Evolutionary conservation across 352 stramenopile genomes (phyloP), one percentile per base, ranked within the genome.

Genomic region (Phytophthora aleatoria): DNA sequence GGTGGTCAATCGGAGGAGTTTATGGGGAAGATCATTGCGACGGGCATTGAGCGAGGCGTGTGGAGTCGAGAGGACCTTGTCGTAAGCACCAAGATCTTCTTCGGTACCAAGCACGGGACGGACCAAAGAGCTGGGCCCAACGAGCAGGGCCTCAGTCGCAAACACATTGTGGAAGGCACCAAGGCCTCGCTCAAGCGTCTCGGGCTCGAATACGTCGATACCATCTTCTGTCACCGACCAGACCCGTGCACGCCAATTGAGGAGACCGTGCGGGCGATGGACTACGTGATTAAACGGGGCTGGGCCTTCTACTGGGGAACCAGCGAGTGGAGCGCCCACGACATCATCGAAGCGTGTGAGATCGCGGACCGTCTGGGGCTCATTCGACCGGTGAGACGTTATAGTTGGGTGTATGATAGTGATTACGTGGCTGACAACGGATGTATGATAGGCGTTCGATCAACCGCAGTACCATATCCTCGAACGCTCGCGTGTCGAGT

Each of bases 381-480:
- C 11, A 64, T 83, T 39, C 70, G 71, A 47, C 77, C 71, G 52
- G 55, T 79, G 50, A 45, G 43, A 35, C 1, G 3, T 44, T 53
- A 13, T 49, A 30, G 20, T 35, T 35, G 2, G 20, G 41, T 42
- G 5, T 5, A 5, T 45, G 6, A 5, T 15, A 16, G 26, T 50
- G 26, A 10, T 13, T 31, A 10, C 3, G 26, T 48, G 27, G 16
- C 41, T 66, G 28, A 67, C 35, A 54, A 26, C 12, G 24, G 7
- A 30, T 83, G 52, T 59, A 71, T 51, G 27, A n/a, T 47, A 78
- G 70, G 56, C 50, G 5, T 77, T 83, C 10, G 77, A 92, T 54
- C 83, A 92, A 65, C 68, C 79, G 16, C 73, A 91, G 66, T 92
- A 92, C 71, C 67, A 90, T 52, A 79, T 91, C 50, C 65, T 90